Evolutionary conservation across 192 early-diverging fungal species (phyloP), one percentile per base, ranked within the genome.

Genomic region (Umbelopsis ramanniana): DNA sequence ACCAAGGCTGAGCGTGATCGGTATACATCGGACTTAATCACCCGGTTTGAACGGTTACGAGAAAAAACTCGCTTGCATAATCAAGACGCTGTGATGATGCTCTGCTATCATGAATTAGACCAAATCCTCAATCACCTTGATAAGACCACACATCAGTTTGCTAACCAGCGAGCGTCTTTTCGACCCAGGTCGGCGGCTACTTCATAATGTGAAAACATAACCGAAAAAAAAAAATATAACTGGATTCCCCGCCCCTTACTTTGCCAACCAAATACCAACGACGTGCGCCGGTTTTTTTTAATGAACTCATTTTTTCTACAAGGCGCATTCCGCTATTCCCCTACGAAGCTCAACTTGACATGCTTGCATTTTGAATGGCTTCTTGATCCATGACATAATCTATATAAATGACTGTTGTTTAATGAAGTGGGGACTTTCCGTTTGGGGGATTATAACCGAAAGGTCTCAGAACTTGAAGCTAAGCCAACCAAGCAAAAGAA

Each of bases 31-130:
- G 57, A 63, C 3, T 29, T 63, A 17, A 63, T 63, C 4, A n/a
- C 29, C 12, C 57, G 57, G 17, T 37, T 63, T 26, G 57, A 63
- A 37, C 57, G 57, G 26, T 63, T 63, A 63, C 57, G 57, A 37
- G 57, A 63, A 63, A 63, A 63, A 63, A 63, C 57, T 8, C 57
- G 57, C 17, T 63, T 63, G 3, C 57, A 63, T n/a, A 63, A 63
- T 35, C 57, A 63, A 37, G 57, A 63, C 17, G 57, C 57, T 19
- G 57, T 63, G 10, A 63, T 63, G 57, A 63, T 63, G 57, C 33
- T 63, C 0, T 63, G 33, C 57, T 37, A 63, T 63, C 57, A 26
- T 63, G 57, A 63, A 26, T 26, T 63, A 17, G 57, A 63, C 19
- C 57, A 63, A 38, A 63, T 63, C 26, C 33, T 63, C 8, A 63